These are phyloP conservation scores for Boletus coccyginus DNA, from an alignment of 768 basidiomycete species.

Conservation along the genomic window DNA sequence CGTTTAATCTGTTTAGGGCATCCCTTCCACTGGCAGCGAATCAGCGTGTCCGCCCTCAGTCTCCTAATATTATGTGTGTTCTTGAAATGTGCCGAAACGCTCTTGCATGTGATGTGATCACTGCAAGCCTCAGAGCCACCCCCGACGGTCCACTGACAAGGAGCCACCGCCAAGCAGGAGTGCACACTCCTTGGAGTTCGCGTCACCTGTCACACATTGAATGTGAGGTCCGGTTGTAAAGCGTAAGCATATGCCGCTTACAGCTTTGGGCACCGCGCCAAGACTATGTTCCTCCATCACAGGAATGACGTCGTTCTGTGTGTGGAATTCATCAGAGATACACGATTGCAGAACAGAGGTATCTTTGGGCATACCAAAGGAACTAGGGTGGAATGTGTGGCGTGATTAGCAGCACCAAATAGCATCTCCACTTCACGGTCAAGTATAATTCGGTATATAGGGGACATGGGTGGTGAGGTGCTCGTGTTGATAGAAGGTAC, in stretches of 20 bases:
- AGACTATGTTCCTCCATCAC: neutral
- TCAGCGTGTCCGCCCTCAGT: accelerated
- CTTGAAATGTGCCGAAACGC: neutral
- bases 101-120: neutral
- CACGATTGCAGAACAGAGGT: neutral
- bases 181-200: neutral
- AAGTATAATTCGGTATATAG: neutral
- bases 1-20: accelerated
- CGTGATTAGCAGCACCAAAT: neutral
- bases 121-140: neutral
- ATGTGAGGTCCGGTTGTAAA: no score
- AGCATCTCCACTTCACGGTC: neutral
- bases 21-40: neutral
- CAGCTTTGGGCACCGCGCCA: neutral
- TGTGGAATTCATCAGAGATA: neutral
- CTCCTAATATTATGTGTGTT: neutral
- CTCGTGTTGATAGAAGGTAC: no score
- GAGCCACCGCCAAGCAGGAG: neutral
- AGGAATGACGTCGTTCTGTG: neutral
- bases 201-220: no score
- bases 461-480: no score
- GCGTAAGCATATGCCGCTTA: no score
- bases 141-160: neutral
- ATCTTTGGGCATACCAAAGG: neutral
- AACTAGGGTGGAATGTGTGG: neutral